phyloP scores from a whole-genome alignment of 352 stramenopile species.

The Globisporangium uncinulatum region DNA sequence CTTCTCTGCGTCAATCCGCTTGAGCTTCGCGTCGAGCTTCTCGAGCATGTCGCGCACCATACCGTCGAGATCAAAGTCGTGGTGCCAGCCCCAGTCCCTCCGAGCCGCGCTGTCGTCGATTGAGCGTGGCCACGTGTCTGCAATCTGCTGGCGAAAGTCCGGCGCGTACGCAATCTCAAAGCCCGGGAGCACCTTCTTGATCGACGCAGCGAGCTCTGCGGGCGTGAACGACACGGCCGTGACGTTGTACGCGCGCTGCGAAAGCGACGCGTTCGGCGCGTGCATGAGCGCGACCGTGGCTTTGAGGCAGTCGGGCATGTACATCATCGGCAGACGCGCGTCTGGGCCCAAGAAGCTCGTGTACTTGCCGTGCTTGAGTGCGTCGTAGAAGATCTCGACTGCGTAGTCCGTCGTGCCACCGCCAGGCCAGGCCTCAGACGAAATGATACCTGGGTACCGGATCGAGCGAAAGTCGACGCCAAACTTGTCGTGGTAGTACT shows the following conservation, averaged over 20 bases:
- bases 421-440: conserved; percentile 77
- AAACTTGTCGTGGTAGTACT: conserved; percentile 92
- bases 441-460: conserved; percentile 89
- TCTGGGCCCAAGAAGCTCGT: conserved; percentile 82
- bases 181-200: conserved; percentile 80
- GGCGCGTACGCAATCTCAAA: conserved; percentile 88
- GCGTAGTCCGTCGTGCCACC: conserved; percentile 89
- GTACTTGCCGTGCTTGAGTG: conserved; percentile 84
- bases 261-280: conserved; percentile 59
- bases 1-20: conserved; percentile 18
- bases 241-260: conserved; percentile 89
- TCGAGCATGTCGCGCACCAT: conserved; percentile 90
- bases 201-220: conserved; percentile 74
- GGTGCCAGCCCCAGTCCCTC: conserved; percentile 87
- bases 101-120: conserved; percentile 81
- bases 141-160: conserved; percentile 90
- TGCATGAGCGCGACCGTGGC: conserved; percentile 80
- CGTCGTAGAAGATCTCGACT: conserved; percentile 93
- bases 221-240: conserved; percentile 89
- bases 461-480: conserved; percentile 90
- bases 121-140: conserved; percentile 86
- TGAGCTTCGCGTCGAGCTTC: conserved; percentile 79
- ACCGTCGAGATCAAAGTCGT: conserved; percentile 83
- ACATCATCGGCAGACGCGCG: conserved; percentile 91
- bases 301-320: conserved; percentile 92